These are phyloP conservation scores for Candida corydali DNA, from an alignment of 805 yeast genomes.

Conservation along the genomic window DNA sequence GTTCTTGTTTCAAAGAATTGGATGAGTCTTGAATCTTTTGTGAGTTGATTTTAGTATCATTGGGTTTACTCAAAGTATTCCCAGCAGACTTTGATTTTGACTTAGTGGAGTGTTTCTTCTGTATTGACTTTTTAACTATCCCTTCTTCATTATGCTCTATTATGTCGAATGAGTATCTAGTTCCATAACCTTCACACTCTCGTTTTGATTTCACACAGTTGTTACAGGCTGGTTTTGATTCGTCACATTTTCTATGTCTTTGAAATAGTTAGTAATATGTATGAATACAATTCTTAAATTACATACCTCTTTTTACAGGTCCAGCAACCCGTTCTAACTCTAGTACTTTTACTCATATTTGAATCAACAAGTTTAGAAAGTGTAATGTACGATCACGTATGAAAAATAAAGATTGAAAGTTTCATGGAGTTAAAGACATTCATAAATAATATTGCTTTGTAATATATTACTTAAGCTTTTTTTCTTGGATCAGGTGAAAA, in stretches of 20 bases:
- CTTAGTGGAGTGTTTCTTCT: not conserved
- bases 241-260: constrained; percentile 26
- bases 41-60: not conserved
- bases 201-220: constrained; percentile 39
- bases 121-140: not conserved
- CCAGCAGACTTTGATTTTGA: not conserved
- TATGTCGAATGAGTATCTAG: constrained; percentile 47
- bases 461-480: not conserved
- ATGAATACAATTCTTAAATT: not conserved
- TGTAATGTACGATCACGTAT: too few relatives aligned
- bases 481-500: not conserved
- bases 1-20: not conserved
- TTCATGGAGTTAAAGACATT: not conserved
- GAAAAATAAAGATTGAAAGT: too few relatives aligned
- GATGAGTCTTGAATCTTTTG: not conserved
- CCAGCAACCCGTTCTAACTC: constrained; percentile 35
- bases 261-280: constrained; percentile 10
- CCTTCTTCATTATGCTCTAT: constrained; percentile 27
- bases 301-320: constrained; percentile 32
- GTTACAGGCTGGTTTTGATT: constrained; percentile 20
- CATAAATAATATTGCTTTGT: not conserved
- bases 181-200: constrained; percentile 61
- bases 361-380: too few relatives aligned
- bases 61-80: too few relatives aligned
- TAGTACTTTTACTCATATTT: constrained; percentile 15